These are phyloP conservation scores for Usnea hakonensis DNA, from an alignment of 495 filamentous ascomycete genomes.

Conservation along the genomic window DNA sequence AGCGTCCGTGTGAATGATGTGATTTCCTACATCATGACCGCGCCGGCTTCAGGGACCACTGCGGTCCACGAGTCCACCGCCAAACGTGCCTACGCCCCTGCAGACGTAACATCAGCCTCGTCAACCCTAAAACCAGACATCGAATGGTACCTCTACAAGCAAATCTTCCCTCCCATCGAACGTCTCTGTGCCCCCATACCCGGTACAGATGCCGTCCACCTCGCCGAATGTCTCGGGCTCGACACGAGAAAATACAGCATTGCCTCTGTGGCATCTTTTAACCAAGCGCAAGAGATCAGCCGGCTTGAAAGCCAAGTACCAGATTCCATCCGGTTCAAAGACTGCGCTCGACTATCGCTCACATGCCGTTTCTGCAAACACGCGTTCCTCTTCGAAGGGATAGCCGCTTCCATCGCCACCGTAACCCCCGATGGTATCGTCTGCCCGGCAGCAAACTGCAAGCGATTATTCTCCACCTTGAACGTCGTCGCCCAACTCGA, in stretches of 20 bases:
- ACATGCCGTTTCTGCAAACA: constrained; percentile 75
- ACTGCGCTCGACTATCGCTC: constrained; percentile 64
- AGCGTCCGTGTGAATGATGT: constrained; percentile 86
- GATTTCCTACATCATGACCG: constrained; percentile 89
- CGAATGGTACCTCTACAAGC: constrained; percentile 96
- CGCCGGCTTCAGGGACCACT: constrained; percentile 57
- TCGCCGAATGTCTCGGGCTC: constrained; percentile 89
- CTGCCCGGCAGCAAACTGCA: constrained; percentile 58
- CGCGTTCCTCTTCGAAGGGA: constrained; percentile 64
- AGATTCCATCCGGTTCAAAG: constrained; percentile 71
- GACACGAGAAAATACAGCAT: constrained; percentile 81
- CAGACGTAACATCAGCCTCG: constrained; percentile 72
- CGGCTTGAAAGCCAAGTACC: constrained; percentile 91
- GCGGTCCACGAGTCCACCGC: constrained; percentile 54
- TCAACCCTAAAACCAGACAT: constrained; percentile 74
- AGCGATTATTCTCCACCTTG: constrained; percentile 56
- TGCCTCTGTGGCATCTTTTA: constrained; percentile 43
- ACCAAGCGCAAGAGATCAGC: constrained; percentile 56
- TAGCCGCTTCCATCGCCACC: constrained; percentile 47
- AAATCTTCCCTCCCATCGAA: constrained; percentile 97
- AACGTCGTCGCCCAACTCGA: constrained; percentile 82
- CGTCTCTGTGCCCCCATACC: constrained; percentile 93
- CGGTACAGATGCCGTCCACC: constrained; percentile 77
- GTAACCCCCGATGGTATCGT: constrained; percentile 64
- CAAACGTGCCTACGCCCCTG: constrained; percentile 77